Evolutionary conservation across 2,329 filamentous ascomycete genomes (phyloP).

Genomic region (Rhytidhysteron rufulum): DNA sequence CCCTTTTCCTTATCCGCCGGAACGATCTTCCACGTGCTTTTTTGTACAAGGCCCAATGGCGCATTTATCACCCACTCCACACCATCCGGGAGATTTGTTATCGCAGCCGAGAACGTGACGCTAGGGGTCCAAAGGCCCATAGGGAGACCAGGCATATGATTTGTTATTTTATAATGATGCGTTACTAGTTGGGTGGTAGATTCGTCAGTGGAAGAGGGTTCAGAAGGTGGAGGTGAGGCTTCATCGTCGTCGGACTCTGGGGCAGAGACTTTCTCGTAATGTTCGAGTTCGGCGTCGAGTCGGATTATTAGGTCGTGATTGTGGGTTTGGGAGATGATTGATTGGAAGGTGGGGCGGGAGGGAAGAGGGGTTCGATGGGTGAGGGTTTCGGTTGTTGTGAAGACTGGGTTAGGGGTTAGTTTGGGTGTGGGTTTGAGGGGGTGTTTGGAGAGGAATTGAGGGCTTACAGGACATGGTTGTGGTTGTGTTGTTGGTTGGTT

Average conservation of each 20-base stretch:
- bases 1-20: too few species aligned
- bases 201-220: too few species aligned
- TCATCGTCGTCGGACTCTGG: constrained; percentile 9
- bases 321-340: constrained; percentile 22
- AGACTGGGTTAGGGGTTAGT: constrained; percentile 14
- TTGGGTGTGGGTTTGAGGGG: not conserved
- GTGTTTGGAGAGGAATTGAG: too few species aligned
- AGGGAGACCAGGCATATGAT: constrained; percentile 33
- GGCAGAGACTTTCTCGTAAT: constrained; percentile 23
- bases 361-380: constrained; percentile 33
- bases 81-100: constrained; percentile 31
- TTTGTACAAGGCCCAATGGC: constrained; percentile 30
- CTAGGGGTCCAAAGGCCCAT: constrained; percentile 34
- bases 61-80: constrained; percentile 33
- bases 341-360: constrained; percentile 13
- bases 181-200: too few species aligned
- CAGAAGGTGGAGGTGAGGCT: constrained; percentile 10
- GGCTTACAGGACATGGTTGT: not conserved
- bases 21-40: constrained; percentile 27
- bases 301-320: constrained; percentile 35
- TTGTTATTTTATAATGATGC: constrained; percentile 35
- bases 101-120: constrained; percentile 29
- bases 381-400: constrained; percentile 28
- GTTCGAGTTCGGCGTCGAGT: constrained; percentile 33
- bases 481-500: too few species aligned